Evolutionary conservation across 1,284 basidiomycete species (phyloP).

Genomic region (Anthracocystis panici-leucophaei): DNA sequence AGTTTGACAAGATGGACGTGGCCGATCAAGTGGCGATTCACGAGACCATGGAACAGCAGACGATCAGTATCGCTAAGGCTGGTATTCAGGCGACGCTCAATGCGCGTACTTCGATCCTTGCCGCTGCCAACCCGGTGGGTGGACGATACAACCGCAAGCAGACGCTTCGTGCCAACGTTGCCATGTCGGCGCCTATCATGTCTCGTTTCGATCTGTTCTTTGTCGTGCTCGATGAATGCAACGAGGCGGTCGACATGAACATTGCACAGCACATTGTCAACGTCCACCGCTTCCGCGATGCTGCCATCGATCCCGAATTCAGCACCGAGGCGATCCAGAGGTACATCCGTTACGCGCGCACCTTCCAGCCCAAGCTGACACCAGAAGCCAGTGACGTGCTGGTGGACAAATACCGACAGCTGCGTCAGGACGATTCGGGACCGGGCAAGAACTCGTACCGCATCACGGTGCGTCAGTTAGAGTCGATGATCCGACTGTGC

Average conservation of each 20-base stretch:
- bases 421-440: slow-evolving; percentile 88
- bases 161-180: slow-evolving; percentile 91
- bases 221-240: slow-evolving; percentile 96
- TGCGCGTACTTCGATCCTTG: slow-evolving; percentile 95
- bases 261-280: slow-evolving; percentile 98
- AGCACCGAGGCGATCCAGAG: slow-evolving; percentile 95
- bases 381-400: slow-evolving; percentile 90
- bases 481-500: slow-evolving; percentile 95
- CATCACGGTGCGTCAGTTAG: slow-evolving; percentile 94
- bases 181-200: slow-evolving; percentile 99
- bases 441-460: slow-evolving; percentile 91
- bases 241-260: slow-evolving; percentile 90
- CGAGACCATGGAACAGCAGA: slow-evolving; percentile 99
- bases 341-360: slow-evolving; percentile 95
- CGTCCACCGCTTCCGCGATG: slow-evolving; percentile 94
- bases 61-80: slow-evolving; percentile 98
- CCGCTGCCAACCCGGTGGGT: slow-evolving; percentile 96
- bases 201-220: slow-evolving; percentile 99
- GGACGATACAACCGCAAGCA: slow-evolving; percentile 97
- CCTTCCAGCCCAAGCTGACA: slow-evolving; percentile 87
- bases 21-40: slow-evolving; percentile 99
- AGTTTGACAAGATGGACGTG: slow-evolving; percentile 99
- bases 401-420: slow-evolving; percentile 92
- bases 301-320: slow-evolving; percentile 94
- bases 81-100: slow-evolving; percentile 99